Base-by-base conservation (phyloP, 2,329 filamentous ascomycete species). In the Fusarium nelsonii region DNA sequence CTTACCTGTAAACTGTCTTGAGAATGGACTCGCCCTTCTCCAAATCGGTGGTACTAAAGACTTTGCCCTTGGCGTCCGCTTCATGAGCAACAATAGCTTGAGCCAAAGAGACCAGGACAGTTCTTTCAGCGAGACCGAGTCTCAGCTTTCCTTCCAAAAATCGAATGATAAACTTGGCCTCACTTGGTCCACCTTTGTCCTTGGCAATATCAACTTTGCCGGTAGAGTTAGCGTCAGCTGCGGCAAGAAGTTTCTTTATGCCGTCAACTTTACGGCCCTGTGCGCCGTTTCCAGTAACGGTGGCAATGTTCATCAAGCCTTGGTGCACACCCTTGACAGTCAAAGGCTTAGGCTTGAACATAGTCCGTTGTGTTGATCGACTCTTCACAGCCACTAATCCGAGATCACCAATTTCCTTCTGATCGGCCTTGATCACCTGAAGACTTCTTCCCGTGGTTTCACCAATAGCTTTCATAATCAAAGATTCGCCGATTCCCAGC, bases 381-480 rank as follows among this genome's bases (percentile, higher is more conserved):
- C 94, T 97, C 83, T 98, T 97, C 49, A 97, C 93, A 43, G 96
- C 96, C 2, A 99, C 95, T 34, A 98, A 84, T 12, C 96, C 96
- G 12, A 99, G 85, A 78, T 99, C 96, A 55, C 96, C 96, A 79
- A 98, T 97, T 74, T 97, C 94, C 75, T 96, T 94, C 77, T 99
- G 96, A 73, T 98, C 94, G 49, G 92, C 89, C 81, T 97, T 98
- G 84, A 99, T 97, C 53, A 97, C 90, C 37, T 91, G 87, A 46
- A 97, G 81, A 74, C 90, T 97, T 64, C 96, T 90, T 11, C 96
- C 96, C 0, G 96, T 99, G 32, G 91, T 92, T 81, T 98, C 95
- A 12, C 95, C 95, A 75, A 99, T 97, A 7, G 96, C 93, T 79
- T 98, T 99, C 94, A 98, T 98, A 74, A 99, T 97, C 30, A 99